A percentile compares a stretch with the other conserved stretches of the same genome.
phyloP scores from a whole-genome alignment of 352 stramenopile species.

The Plasmopara halstedii region DNA sequence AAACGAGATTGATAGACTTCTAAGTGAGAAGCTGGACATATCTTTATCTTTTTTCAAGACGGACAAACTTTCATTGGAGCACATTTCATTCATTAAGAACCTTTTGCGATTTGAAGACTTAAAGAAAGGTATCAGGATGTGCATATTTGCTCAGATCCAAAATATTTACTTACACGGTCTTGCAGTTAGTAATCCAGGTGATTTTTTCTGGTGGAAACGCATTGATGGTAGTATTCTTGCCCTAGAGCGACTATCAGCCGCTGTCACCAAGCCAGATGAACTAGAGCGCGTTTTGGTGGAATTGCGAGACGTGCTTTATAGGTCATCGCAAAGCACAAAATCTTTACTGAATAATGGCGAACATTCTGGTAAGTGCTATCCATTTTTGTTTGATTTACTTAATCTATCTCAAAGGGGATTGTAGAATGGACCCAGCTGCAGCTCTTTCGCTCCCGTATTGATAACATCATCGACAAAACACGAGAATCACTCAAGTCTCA shows the following conservation, averaged over 20 bases:
- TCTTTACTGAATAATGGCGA: slow-evolving; percentile 6
- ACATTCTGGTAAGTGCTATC: slow-evolving; percentile 8
- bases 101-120: slow-evolving; percentile 42
- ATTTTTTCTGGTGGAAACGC: slow-evolving; percentile 50
- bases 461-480: slow-evolving; percentile 40
- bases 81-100: slow-evolving; percentile 50
- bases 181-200: slow-evolving; percentile 4
- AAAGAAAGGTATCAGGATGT: slow-evolving; percentile 16
- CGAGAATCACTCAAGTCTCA: slow-evolving; percentile 33
- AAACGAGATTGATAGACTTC: slow-evolving; percentile 35
- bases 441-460: slow-evolving; percentile 39
- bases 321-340: slow-evolving; percentile 13
- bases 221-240: slow-evolving; percentile 40
- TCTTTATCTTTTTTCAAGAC: slow-evolving; percentile 47
- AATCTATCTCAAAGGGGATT: too few species aligned
- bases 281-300: slow-evolving; percentile 45
- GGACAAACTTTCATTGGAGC: slow-evolving; percentile 43
- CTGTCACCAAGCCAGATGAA: slow-evolving; percentile 51
- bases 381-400: background rate
- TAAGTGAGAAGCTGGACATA: slow-evolving; percentile 49
- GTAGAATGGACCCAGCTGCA: slow-evolving; percentile 22
- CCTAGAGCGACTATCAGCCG: slow-evolving; percentile 37
- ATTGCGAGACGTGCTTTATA: slow-evolving; percentile 39
- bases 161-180: background rate
- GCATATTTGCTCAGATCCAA: background rate